These are phyloP conservation scores for Heliocybe sulcata DNA, from an alignment of 1,284 basidiomycete genomes.

Conservation along the genomic window DNA sequence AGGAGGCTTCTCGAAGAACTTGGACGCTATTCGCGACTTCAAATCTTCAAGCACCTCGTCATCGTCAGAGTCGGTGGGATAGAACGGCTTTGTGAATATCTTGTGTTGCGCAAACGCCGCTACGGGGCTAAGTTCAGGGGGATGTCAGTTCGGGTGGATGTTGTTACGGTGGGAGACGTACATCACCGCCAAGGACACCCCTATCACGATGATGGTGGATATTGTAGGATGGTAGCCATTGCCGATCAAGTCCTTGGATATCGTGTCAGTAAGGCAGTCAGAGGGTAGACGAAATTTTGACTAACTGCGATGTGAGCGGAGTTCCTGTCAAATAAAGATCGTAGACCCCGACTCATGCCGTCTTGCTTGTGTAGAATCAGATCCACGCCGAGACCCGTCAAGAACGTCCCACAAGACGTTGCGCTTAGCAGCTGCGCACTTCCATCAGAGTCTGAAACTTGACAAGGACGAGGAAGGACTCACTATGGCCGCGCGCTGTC, in stretches of 20 bases:
- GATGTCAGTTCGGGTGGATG: too few relatives aligned
- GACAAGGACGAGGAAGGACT: slow-evolving; percentile 16
- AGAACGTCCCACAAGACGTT: slow-evolving; percentile 52
- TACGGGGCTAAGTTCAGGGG: slow-evolving; percentile 20
- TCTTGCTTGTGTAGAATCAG: slow-evolving; percentile 46
- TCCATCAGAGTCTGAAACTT: slow-evolving; percentile 1
- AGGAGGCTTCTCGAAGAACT: neutral
- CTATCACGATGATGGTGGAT: slow-evolving; percentile 15
- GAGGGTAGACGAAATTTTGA: slow-evolving; percentile 37
- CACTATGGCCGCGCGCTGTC: slow-evolving; percentile 46
- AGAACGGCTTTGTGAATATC: slow-evolving; percentile 16
- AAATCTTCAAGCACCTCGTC: neutral
- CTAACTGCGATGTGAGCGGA: slow-evolving; percentile 45
- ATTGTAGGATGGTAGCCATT: slow-evolving; percentile 15
- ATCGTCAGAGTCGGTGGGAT: neutral
- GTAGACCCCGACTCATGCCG: slow-evolving; percentile 56
- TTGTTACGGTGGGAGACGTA: slow-evolving; percentile 9
- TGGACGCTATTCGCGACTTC: neutral
- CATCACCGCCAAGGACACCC: slow-evolving; percentile 15
- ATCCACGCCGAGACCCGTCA: slow-evolving; percentile 47
- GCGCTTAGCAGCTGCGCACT: slow-evolving; percentile 36
- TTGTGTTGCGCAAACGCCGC: slow-evolving; percentile 20
- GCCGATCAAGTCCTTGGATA: slow-evolving; percentile 10
- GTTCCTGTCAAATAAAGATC: slow-evolving; percentile 58
- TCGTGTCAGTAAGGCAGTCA: slow-evolving; percentile 12